Evolutionary conservation across 1,284 basidiomycete genomes (phyloP), one percentile per base, ranked within the genome.

Genomic region (Microbotryum silenes-acaulis): DNA sequence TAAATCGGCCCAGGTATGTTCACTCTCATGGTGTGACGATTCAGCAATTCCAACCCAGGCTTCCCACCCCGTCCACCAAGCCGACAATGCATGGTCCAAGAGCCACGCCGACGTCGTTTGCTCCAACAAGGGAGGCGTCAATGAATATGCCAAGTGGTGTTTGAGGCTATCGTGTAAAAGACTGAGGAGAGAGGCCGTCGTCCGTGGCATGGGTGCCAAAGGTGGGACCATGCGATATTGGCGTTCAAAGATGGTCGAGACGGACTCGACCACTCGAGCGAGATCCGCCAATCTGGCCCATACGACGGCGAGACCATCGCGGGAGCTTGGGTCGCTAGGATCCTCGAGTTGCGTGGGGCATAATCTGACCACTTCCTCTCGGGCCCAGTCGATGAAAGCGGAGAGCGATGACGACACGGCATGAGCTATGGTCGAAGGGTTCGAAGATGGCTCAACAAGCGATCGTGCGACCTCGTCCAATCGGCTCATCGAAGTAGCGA

Each of bases 21-120:
- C 51, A 8, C 14, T 42, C 12, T 42, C 37, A 16, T 42, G 37
- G 12, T 42, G 37, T 10, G 16, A 18, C 1, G 14, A 6, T 10
- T 51, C 21, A 7, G 23, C n/a, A 33, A 37, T 25, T 1, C 50
- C 50, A 14, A 58, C n/a, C 57, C 57, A 58, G 7, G 46, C 50
- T 12, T 51, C 49, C 57, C 57, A 58, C 5, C 51, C 25, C 10
- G 23, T 25, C 51, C 51, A 51, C 57, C 57, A 58, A 9, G 21
- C 57, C 14, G 31, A 12, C 7, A 58, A 6, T 1, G 57, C 57
- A 4, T 42, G 50, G 18, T 58, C 42, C 8, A 58, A 45, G 6
- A 58, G 44, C 57, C 57, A 58, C 12, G 57, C 57, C 7, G 50
- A 37, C 6, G 46, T 45, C 23, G 57, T 51, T 33, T 58, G 57